Evolutionary conservation across 306 rosid genomes (phyloP), one percentile per base, ranked within the genome.

Genomic region (Vigna unguiculata): DNA sequence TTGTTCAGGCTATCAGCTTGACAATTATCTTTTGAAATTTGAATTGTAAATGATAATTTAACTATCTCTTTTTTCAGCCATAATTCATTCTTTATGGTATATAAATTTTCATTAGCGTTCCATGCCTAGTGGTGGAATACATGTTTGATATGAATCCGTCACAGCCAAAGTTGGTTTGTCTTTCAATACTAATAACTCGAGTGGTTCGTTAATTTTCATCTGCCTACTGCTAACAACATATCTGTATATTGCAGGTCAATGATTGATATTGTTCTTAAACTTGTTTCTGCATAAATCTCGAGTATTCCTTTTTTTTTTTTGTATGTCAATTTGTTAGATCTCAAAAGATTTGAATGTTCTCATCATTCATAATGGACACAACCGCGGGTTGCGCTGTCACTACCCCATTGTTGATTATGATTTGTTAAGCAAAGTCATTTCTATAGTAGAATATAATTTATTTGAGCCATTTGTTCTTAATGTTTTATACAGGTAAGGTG

Each of bases 401-500:
- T n/a, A 7, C 17, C 40, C 7, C 8, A 7, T 34, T 66, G 28
- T 34, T 59, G 11, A 46, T 28, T 53, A 22, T 74, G 34, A 59
- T n/a, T 7, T 21, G 53, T 45, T n/a, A n/a, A n/a, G n/a, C n/a
- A n/a, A n/a, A n/a, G n/a, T n/a, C n/a, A n/a, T n/a, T n/a, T n/a
- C n/a, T n/a, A n/a, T n/a, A n/a, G n/a, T n/a, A n/a, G n/a, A n/a
- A 17, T 30, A 22, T 47, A 32, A 40, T 38, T 57, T 10, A 43
- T 68, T 49, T 9, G 19, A 32, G 15, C 19, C 4, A 6, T 62
- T 17, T 51, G 38, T 70, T 71, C 11, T 62, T 24, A 20, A 30
- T 47, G 61, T 22, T 49, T 46, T 14, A 68, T 77, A 74, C 85
- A 96, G 99, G 98, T 92, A 19, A 88, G 99, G 91, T 96, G 99